A percentile compares a stretch with the other conserved stretches of the same genome.
These are phyloP conservation scores for Vanderwaltozyma yarrowii DNA, from an alignment of 805 yeast genomes.

Conservation along the genomic window DNA sequence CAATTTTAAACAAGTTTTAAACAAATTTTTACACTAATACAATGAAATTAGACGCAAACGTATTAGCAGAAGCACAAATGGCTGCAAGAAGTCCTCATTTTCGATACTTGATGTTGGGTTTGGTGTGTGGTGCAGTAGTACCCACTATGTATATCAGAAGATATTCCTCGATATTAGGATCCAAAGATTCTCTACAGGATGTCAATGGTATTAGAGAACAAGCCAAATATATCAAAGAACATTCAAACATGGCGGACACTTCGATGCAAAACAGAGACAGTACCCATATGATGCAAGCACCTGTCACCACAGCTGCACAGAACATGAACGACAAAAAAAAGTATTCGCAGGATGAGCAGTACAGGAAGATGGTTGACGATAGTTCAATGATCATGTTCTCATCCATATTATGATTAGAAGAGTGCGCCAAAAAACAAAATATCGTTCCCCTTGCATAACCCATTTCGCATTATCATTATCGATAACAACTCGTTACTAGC, in stretches of 20 bases:
- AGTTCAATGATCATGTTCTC: slow-evolving; percentile 9
- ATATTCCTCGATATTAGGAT: background rate
- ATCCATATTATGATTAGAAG: slow-evolving; percentile 13
- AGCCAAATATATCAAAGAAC: background rate
- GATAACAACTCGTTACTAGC: too few relatives aligned
- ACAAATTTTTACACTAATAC: too few relatives aligned
- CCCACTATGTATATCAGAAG: slow-evolving; percentile 17
- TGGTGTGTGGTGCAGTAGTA: slow-evolving; percentile 21
- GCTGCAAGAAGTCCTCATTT: slow-evolving; percentile 19
- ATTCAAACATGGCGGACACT: background rate
- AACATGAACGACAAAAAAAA: background rate
- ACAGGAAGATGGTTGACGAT: slow-evolving; percentile 1
- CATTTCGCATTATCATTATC: too few relatives aligned
- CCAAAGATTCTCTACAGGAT: background rate
- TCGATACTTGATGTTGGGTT: slow-evolving; percentile 18
- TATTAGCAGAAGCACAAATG: slow-evolving; percentile 21
- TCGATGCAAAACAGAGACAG: background rate
- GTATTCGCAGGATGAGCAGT: background rate
- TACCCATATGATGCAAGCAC: too few relatives aligned
- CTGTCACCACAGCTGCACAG: background rate
- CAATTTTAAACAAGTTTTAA: too few relatives aligned
- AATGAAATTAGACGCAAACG: slow-evolving; percentile 20
- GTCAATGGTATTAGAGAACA: background rate
- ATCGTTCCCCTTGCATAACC: too few relatives aligned
- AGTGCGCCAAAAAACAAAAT: too few relatives aligned